Base-by-base conservation (phyloP, 176 grass and related monocot species). In the Zea mays region DNA sequence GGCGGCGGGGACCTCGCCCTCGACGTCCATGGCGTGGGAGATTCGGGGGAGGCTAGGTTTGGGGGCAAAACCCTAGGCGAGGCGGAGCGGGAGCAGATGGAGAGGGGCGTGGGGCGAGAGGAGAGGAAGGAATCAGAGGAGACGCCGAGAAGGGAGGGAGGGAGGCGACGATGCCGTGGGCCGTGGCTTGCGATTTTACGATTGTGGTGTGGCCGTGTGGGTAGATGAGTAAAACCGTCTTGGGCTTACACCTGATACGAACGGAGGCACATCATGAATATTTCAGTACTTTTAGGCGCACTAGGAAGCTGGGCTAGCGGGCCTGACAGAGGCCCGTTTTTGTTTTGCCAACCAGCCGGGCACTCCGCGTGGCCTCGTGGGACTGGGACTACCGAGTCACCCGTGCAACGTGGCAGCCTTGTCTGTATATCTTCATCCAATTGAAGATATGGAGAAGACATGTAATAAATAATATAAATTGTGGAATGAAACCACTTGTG, bases 11-110 rank as follows among this genome's bases (percentile, higher is more conserved):
- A 82, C 55, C 69, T 95, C 92, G 62, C 85, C 89, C n/a, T 93
- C 92, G 16, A 86, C 90, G 74, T 99, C 92, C 96, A 99, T 97
- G 57, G 33, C 0, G 67, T 3, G 17, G 54, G 52, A 19, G 52
- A 55, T 55, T 13, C 46, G 37, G 41, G 74, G 89, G 50, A 16
- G 17, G 72, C 8, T 86, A 77, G 75, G 75, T 76, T 62, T 71
- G 52, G 62, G 21, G 1, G 72, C 77, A 81, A 83, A 91, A 82
- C 84, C 77, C 83, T 81, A 87, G 76, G 6, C 46, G 48, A 44
- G 49, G 47, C 48, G 49, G 45, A 39, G 40, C 0, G 62, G 6
- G 6, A 54, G 17, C 45, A 17, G 33, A 41, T 7, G 47, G 33
- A 38, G 55, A 58, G 27, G 1, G 27, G 27, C 27, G 27, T 27